Percentiles rank a stretch among this genome's conserved stretches.
These are phyloP conservation scores for Podospora anserina DNA, from an alignment of 495 filamentous ascomycete genomes.

Conservation along the genomic window DNA sequence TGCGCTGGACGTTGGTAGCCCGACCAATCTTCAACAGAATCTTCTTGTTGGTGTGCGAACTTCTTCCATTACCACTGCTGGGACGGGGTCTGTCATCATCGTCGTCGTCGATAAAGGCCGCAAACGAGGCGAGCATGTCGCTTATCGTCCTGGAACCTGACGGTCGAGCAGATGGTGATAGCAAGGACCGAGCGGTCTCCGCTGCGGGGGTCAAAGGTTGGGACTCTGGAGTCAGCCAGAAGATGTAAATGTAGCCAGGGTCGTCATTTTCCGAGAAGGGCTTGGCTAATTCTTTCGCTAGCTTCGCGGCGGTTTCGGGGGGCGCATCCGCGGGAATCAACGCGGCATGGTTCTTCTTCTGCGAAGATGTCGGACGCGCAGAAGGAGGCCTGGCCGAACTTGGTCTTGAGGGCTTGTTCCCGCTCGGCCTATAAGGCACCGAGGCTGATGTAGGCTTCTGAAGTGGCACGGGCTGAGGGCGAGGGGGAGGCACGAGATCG, in stretches of 20 bases:
- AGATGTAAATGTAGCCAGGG: conserved; percentile 95
- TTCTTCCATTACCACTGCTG: conserved; percentile 17
- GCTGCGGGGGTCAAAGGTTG: conserved; percentile 48
- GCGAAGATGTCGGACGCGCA: conserved; percentile 21
- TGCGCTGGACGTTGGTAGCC: conserved; percentile 82
- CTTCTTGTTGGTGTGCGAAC: conserved; percentile 33
- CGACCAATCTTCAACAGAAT: conserved; percentile 91
- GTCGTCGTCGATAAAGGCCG: conserved; percentile 30
- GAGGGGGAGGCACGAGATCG: conserved; percentile 34
- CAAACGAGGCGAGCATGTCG: conserved; percentile 63
- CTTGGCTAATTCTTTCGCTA: conserved; percentile 76
- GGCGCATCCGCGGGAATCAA: conserved; percentile 63
- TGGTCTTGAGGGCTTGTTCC: conserved; percentile 30
- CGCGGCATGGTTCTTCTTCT: conserved; percentile 56
- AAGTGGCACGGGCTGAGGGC: conserved; percentile 41
- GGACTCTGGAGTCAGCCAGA: conserved; percentile 75
- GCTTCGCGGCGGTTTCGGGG: conserved; percentile 60
- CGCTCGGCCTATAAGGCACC: conserved; percentile 22
- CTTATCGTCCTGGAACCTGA: conserved; percentile 56
- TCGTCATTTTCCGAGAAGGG: conserved; percentile 76
- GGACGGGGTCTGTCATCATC: conserved; percentile 14
- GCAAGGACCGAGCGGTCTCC: conserved; percentile 58
- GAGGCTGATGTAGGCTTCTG: conserved; percentile 32
- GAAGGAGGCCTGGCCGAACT: conserved; percentile 20
- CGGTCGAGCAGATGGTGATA: conserved; percentile 43